These are phyloP conservation scores for Wickerhamomyces bisporus DNA, from an alignment of 805 yeast species.

Conservation along the genomic window DNA sequence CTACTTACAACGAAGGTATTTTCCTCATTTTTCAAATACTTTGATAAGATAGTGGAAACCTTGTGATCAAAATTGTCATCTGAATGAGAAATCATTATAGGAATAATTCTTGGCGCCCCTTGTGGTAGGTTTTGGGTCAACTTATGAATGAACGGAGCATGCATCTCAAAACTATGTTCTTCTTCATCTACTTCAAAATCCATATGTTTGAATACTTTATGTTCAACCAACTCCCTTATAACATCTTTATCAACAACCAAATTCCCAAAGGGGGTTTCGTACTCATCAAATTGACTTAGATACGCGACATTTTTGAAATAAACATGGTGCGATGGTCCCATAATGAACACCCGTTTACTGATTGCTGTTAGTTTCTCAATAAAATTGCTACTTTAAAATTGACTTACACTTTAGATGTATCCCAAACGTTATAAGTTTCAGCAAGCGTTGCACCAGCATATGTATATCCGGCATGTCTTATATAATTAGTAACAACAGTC, in stretches of 20 bases:
- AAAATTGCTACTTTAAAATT: neutral
- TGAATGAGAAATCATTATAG: constrained; percentile 72
- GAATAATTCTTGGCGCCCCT: constrained; percentile 53
- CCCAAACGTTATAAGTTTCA: constrained; percentile 70
- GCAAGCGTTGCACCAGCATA: constrained; percentile 79
- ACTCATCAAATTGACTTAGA: constrained; percentile 44
- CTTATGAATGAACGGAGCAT: constrained; percentile 66
- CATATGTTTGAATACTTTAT: constrained; percentile 51
- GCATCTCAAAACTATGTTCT: constrained; percentile 96
- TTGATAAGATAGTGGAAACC: constrained; percentile 44
- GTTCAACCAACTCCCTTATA: constrained; percentile 32
- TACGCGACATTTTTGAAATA: constrained; percentile 62
- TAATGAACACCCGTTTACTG: constrained; percentile 60
- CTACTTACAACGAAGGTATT: constrained; percentile 77
- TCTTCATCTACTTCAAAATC: constrained; percentile 57
- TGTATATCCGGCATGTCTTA: constrained; percentile 83
- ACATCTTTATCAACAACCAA: constrained; percentile 57
- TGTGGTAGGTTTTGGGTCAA: constrained; percentile 32
- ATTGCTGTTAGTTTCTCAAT: constrained; percentile 4
- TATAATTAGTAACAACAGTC: too few species aligned
- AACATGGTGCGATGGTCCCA: constrained; percentile 93
- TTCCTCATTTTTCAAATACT: constrained; percentile 47
- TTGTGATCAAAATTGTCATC: constrained; percentile 37
- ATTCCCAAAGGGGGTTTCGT: constrained; percentile 82
- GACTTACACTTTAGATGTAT: constrained; percentile 39